Base-by-base conservation (phyloP, 192 early-diverging fungal genomes). In the Geranomyces michiganensis region DNA sequence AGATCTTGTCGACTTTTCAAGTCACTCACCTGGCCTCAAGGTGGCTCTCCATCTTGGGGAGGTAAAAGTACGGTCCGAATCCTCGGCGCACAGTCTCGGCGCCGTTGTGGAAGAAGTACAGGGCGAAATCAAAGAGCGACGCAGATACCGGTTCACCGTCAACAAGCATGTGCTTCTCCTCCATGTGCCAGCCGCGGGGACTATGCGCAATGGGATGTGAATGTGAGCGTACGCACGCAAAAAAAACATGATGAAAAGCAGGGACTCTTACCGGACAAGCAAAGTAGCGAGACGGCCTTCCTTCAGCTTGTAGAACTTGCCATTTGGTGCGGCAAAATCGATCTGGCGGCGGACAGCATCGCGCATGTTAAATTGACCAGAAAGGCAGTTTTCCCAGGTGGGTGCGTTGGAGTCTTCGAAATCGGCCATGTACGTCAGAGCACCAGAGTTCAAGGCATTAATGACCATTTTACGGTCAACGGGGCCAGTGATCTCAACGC, bases 381-480 rank as follows among this genome's bases (percentile, higher is more conserved):
- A 88, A 56, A 95, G 58, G 77, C 90, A 82, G 88, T 94, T 96
- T 68, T 92, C 90, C 95, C 95, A 98, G n/a, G 95, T 96, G 43
- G 96, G 96, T 19, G 93, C 88, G 83, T 91, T 96, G 24, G 96
- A 98, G 84, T 98, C 96, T 76, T 98, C 96, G 78, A 98, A 96
- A 81, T 98, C 96, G 33, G 96, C 96, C 96, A 98, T 98, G 80
- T 93, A 98, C 33, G 95, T 96, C 66, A 83, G 82, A 32, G 96
- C 92, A 3, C 92, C 95, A 27, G 93, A 92, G 85, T 96, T 98
- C 74, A 98, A 88, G 48, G 96, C 96, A 72, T 98, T 98, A 83
- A 98, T 98, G 76, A 98, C 95, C 96, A 98, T 98, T 83, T 98
- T 98, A 77, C 96, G 90, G 83, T 96, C 94, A 49, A 96, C 94